Evolutionary conservation across 225 moss, liverwort and hornwort genomes (phyloP).

Genomic region (Antitrichia curtipendula): DNA sequence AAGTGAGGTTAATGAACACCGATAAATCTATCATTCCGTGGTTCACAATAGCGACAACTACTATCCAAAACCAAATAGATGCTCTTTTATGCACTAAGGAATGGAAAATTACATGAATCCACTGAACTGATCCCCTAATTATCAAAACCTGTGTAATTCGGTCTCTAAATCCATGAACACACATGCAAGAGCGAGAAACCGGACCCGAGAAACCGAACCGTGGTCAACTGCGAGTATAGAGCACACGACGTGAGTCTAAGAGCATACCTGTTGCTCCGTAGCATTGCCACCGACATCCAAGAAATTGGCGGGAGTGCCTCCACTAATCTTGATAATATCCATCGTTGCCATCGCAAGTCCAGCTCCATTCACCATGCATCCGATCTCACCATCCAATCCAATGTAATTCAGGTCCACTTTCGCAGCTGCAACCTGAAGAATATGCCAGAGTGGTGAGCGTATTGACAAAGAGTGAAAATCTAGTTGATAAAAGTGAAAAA

Average conservation of each 20-base stretch:
- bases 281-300: slow-evolving; percentile 98
- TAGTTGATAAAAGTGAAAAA: neutral
- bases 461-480: neutral
- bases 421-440: slow-evolving; percentile 67
- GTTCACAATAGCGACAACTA: neutral
- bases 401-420: slow-evolving; percentile 91
- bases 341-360: slow-evolving; percentile 99
- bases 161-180: neutral
- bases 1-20: neutral
- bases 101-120: neutral
- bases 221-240: neutral
- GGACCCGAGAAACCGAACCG: neutral
- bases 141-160: neutral
- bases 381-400: slow-evolving; percentile 93
- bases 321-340: slow-evolving; percentile 98
- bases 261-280: slow-evolving; percentile 64
- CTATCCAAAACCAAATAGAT: neutral
- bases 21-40: neutral
- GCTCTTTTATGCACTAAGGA: neutral
- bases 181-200: neutral
- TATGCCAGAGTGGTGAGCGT: neutral
- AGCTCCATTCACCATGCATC: slow-evolving; percentile 99
- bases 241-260: neutral
- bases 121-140: neutral
- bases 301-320: slow-evolving; percentile 96